A percentile compares a stretch with the other conserved stretches of the same genome.
Conservation (phyloP, 257 asterid species). For the Asclepias syriaca region DNA sequence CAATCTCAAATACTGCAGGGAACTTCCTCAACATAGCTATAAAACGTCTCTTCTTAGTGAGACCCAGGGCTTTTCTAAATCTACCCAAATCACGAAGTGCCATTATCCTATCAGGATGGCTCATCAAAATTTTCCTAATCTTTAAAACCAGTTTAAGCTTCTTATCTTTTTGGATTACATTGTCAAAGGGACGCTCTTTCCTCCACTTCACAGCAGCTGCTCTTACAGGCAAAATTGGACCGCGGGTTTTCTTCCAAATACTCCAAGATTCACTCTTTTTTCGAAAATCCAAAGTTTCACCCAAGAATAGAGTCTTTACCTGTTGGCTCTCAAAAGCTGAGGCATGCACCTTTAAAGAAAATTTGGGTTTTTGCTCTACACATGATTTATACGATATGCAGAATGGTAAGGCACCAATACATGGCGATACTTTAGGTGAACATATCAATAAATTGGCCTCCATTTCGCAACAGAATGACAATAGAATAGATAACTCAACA, state of each 20-base stretch:
- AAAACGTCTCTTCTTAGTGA: conserved; percentile 62
- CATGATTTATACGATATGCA: conserved; percentile 38
- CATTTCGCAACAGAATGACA: conserved; percentile 33
- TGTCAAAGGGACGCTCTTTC: conserved; percentile 85
- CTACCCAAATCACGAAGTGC: conserved; percentile 74
- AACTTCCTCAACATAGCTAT: conserved; percentile 75
- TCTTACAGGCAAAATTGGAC: conserved; percentile 33
- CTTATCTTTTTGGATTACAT: conserved; percentile 94
- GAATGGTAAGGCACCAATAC: conserved; percentile 45
- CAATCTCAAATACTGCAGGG: conserved; percentile 90
- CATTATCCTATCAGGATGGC: conserved; percentile 85
- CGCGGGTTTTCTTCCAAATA: conserved; percentile 29
- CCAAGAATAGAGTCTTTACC: conserved; percentile 46
- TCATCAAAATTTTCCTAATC: conserved; percentile 79
- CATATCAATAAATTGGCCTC: conserved; percentile 50
- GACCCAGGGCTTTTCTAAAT: conserved; percentile 67
- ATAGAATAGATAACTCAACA: conserved; percentile 14
- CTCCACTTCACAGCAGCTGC: conserved; percentile 84
- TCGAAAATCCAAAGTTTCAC: conserved; percentile 32
- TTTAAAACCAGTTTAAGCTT: conserved; percentile 80
- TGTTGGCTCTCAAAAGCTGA: conserved; percentile 26
- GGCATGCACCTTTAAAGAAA: conserved; percentile 21
- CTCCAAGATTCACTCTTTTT: conserved; percentile 26
- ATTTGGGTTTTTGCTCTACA: conserved; percentile 35
- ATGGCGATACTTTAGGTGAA: conserved; percentile 45